Evolutionary conservation across 306 rosid species (phyloP).

Genomic region (Cicer arietinum): DNA sequence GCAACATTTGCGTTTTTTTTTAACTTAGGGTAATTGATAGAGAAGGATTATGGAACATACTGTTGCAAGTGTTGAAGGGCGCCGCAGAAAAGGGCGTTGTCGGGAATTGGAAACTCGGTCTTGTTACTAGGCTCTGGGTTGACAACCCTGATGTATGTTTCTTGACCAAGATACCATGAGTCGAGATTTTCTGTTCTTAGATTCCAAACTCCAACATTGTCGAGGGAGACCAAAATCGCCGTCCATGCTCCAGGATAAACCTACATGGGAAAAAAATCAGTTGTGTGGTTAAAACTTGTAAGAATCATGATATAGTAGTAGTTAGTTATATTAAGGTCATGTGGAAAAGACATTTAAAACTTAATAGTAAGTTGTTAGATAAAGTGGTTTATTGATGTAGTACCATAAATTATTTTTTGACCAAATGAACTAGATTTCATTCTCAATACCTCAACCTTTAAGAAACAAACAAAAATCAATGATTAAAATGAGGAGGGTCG

Average conservation of each 20-base stretch:
- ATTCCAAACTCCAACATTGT: constrained; percentile 96
- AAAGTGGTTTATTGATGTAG: constrained; percentile 9
- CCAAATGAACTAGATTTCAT: background rate
- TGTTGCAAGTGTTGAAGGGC: constrained; percentile 71
- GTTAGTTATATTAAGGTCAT: background rate
- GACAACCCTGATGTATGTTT: constrained; percentile 82
- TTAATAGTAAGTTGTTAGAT: background rate
- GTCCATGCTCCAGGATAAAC: constrained; percentile 99
- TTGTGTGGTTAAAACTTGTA: background rate
- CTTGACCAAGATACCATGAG: constrained; percentile 98
- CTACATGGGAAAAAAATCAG: constrained; percentile 48
- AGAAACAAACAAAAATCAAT: background rate
- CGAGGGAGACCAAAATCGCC: constrained; percentile 81
- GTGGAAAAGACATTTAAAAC: constrained; percentile 5
- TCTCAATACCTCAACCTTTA: too few relatives aligned
- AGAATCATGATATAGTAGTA: constrained; percentile 7
- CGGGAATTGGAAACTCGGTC: constrained; percentile 88
- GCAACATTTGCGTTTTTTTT: background rate
- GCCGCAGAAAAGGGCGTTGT: constrained; percentile 84
- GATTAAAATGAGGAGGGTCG: too few relatives aligned
- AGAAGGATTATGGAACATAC: constrained; percentile 52
- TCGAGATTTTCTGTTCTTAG: constrained; percentile 91
- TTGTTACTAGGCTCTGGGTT: constrained; percentile 90
- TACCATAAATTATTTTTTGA: background rate
- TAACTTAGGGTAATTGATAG: constrained; percentile 7